Conservation (phyloP, 306 rosid genomes). For the Luffa acutangula region DNA sequence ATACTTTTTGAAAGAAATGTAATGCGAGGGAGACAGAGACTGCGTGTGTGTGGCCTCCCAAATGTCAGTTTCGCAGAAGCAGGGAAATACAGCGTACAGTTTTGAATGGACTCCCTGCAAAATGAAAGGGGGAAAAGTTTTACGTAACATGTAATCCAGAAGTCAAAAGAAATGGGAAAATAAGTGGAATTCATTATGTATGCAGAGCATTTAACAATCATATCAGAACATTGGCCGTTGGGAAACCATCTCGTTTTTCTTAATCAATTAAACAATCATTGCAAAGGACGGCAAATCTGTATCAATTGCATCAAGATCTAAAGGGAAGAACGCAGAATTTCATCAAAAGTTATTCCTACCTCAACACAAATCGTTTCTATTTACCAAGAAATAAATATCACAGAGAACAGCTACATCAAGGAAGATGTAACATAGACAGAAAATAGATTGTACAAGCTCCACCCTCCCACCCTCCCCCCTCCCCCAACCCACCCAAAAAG, state of each 20-base stretch:
- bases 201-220: neutral
- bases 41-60: neutral
- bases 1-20: neutral
- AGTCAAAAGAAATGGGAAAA: neutral
- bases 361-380: slow-evolving; percentile 4
- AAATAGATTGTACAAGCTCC: neutral
- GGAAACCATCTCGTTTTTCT: neutral
- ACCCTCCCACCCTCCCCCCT: neutral
- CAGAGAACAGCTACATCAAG: slow-evolving; percentile 4
- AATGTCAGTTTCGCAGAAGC: neutral
- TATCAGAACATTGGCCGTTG: neutral
- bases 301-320: neutral
- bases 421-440: neutral
- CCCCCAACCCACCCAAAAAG: neutral
- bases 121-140: neutral
- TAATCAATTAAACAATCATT: neutral
- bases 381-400: slow-evolving; percentile 6
- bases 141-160: neutral
- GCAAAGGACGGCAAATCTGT: neutral
- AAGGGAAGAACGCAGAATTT: neutral
- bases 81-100: neutral
- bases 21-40: neutral
- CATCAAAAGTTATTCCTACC: neutral
- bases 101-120: neutral
- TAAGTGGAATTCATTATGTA: neutral